Base-by-base conservation (phyloP, 371 early-diverging fungal species). In the Actinomortierella ambigua region DNA sequence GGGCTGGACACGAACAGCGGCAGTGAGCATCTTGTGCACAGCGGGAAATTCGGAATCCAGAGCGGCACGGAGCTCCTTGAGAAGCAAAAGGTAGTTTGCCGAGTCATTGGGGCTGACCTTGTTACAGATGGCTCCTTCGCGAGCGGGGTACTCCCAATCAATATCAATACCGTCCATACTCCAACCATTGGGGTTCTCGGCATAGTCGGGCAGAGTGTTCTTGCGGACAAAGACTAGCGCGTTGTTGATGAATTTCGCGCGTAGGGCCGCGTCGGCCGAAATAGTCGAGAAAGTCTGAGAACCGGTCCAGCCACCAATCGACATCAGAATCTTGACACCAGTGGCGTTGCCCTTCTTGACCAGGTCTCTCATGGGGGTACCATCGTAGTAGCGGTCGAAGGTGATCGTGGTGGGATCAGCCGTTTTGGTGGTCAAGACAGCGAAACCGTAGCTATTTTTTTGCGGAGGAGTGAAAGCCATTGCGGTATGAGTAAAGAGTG, bases 81-180 rank as follows among this genome's bases (percentile, higher is more conserved):
- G 53, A 13, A 62, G 39, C 17, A 55, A 40, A 17, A 79, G 55
- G 57, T 69, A 68, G 29, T 69, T 81, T 24, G 65, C 57, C 1
- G 79, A 76, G 56, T 59, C 67, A 39, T 75, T 13, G 1, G 50
- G 34, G 20, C 52, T 50, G 22, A 58, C 53, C n/a, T 62, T 68
- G 59, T 88, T 89, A 60, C 86, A 85, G 6, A 80, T 81, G 6
- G 79, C 78, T 1, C 84, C 90, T 65, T 79, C 69, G 0, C 79
- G 63, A 1, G 80, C 86, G 1, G 90, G 88, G 47, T 85, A 89
- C 57, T 87, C 88, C 87, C 84, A 90, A 53, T 84, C 86, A 52
- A 63, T 24, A 57, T 27, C 46, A 42, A 24, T 22, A 14, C 22
- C 20, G 8, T 68, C 55, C 15, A 77, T 46, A 50, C 65, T 67